Conservation (phyloP, 352 stramenopile species). For the Blastocystis sp. region DNA sequence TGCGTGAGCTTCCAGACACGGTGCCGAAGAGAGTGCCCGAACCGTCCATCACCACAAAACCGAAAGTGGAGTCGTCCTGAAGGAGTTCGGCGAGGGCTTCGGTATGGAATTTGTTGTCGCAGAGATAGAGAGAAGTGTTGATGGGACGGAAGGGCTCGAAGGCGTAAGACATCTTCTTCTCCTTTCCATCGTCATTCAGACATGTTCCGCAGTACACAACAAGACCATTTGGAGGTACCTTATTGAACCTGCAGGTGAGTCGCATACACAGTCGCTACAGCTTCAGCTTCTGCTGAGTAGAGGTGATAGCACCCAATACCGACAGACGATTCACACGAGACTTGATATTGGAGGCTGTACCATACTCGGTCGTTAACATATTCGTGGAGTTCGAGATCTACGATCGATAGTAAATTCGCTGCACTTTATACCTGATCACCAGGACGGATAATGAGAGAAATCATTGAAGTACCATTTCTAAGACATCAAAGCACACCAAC, state of each 20-base stretch:
- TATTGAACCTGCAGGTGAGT: background rate
- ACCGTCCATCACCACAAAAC: conserved; percentile 99
- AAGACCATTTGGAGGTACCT: conserved; percentile 85
- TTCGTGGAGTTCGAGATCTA: conserved; percentile 88
- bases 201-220: conserved; percentile 99
- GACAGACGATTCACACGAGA: conserved; percentile 94
- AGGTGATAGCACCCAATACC: conserved; percentile 95
- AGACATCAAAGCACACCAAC: conserved; percentile 8
- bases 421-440: conserved; percentile 80
- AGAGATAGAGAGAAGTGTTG: conserved; percentile 99
- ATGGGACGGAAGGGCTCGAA: conserved; percentile 99
- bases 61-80: conserved; percentile 96
- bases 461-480: conserved; percentile 96
- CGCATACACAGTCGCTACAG: conserved; percentile 71
- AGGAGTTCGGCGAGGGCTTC: conserved; percentile 92
- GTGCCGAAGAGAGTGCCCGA: conserved; percentile 95
- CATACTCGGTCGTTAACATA: conserved; percentile 97
- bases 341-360: conserved; percentile 99
- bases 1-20: conserved; percentile 82
- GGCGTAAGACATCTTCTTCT: conserved; percentile 98
- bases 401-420: background rate
- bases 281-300: conserved; percentile 96
- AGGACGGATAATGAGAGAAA: conserved; percentile 96
- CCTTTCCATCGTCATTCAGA: conserved; percentile 96
- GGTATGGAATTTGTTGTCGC: conserved; percentile 99